These are phyloP conservation scores for Claviceps purpurea DNA, from an alignment of 2,329 filamentous ascomycete genomes.

Conservation along the genomic window DNA sequence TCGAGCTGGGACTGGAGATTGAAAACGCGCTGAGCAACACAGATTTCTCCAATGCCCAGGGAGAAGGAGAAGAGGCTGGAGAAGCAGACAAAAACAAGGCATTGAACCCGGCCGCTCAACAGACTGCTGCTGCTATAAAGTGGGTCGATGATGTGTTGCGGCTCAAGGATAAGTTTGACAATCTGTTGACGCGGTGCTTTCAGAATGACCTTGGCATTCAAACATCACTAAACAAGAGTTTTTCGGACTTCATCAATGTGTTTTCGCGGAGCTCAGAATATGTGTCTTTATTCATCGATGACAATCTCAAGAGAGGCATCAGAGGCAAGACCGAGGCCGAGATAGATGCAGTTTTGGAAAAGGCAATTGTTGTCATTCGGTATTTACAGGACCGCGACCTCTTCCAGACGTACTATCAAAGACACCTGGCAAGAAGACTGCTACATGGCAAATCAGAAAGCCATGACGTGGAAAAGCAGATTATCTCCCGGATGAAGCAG, in stretches of 20 bases:
- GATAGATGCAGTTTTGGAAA: conserved; percentile 72
- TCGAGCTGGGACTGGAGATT: conserved; percentile 70
- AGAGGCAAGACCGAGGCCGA: conserved; percentile 86
- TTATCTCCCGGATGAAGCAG: conserved; percentile 94
- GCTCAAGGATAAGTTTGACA: conserved; percentile 83
- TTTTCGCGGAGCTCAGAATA: conserved; percentile 79
- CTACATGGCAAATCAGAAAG: conserved; percentile 83
- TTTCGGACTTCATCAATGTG: conserved; percentile 86
- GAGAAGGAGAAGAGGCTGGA: conserved; percentile 34
- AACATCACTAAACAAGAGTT: conserved; percentile 72
- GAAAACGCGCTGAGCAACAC: conserved; percentile 52
- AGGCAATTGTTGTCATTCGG: conserved; percentile 74
- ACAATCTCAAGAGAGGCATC: conserved; percentile 87
- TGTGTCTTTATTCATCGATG: conserved; percentile 91
- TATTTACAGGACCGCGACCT: conserved; percentile 88
- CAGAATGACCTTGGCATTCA: conserved; percentile 63
- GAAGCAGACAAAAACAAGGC: conserved; percentile 23
- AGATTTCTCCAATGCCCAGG: conserved; percentile 32
- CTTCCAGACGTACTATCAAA: conserved; percentile 97
- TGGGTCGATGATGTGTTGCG: conserved; percentile 88
- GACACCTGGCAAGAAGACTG: conserved; percentile 78
- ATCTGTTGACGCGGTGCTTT: conserved; percentile 62
- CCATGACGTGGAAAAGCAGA: conserved; percentile 84
- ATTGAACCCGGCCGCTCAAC: conserved; percentile 48
- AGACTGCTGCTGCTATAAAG: conserved; percentile 76